Evolutionary conservation across 2,329 filamentous ascomycete genomes (phyloP), one percentile per base, ranked within the genome.

Genomic region (Aspergillus sp.): DNA sequence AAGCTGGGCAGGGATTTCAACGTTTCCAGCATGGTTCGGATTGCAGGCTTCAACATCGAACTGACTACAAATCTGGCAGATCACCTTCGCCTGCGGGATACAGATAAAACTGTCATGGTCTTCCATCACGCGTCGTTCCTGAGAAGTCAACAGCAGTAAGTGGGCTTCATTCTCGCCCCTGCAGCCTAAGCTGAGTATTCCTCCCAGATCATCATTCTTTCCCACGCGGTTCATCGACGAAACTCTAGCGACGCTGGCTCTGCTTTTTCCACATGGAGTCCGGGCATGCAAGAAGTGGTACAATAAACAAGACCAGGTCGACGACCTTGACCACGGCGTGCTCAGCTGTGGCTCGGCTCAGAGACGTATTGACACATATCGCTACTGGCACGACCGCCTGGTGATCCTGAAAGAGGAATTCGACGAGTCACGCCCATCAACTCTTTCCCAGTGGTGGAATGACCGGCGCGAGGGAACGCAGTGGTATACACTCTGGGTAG

Each of bases 401-500:
- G 68, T 77, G 1, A 72, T 76, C 1, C 59, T 81, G 2, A 79
- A 80, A 64, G 71, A 79, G 51, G 68, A 65, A 15, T 77, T 76
- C 46, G 71, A 81, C 60, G 69, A 80, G 58, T 58, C 75, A 4
- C 57, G 68, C 48, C 70, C 76, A 7, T 63, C 62, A 27, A 73
- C 66, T 0, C 39, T 80, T 1, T 66, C 65, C 1, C 60, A 62
- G 40, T 60, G 54, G 75, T 81, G 79, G 78, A 64, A 72, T 51
- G 77, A 80, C 56, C 59, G 73, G 4, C 61, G 79, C 1, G 76
- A 77, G 30, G 69, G 73, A 0, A 72, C 75, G 0, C 77, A 80
- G 50, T 80, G 77, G 76, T 80, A 60, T 13, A 75, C 48, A 1
- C 77, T 80, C 51, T 82, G 79, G 79, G 69, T 80, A 3, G 78